A percentile compares a stretch with the other conserved stretches of the same genome.
These are phyloP conservation scores for Collybiopsis confluens DNA, from an alignment of 768 basidiomycete species.

Conservation along the genomic window DNA sequence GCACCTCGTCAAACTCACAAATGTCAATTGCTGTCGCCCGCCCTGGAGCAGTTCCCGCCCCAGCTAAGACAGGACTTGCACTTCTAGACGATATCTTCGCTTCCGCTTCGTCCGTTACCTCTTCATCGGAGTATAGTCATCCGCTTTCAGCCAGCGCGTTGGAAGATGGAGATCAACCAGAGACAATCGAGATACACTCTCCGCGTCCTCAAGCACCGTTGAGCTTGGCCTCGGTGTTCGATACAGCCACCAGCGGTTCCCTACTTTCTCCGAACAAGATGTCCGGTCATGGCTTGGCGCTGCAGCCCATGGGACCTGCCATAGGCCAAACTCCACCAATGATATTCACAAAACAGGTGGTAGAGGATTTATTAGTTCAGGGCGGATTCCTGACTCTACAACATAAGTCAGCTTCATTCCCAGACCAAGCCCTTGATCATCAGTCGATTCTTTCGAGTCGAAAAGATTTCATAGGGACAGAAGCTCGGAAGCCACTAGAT, in stretches of 20 bases:
- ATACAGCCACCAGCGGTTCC: background rate
- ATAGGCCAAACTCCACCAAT: background rate
- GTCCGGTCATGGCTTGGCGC: background rate
- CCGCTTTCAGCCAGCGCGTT: background rate
- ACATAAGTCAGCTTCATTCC: background rate
- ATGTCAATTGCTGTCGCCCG: no score
- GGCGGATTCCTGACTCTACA: background rate
- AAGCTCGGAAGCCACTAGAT: no score
- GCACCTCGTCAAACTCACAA: no score
- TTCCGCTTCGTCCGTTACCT: slow-evolving; percentile 1
- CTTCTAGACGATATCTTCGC: slow-evolving; percentile 6
- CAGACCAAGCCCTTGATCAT: background rate
- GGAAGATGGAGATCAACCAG: background rate
- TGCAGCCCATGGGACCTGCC: background rate
- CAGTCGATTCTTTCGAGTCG: no score
- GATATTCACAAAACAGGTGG: background rate
- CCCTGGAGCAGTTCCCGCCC: background rate
- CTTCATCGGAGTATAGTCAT: background rate
- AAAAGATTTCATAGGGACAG: background rate
- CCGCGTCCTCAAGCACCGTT: slow-evolving; percentile 1
- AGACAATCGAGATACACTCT: slow-evolving; percentile 6
- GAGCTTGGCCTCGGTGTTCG: slow-evolving; percentile 1
- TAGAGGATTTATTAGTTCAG: background rate
- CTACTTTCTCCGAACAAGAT: background rate
- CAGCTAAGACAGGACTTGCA: background rate